Evolutionary conservation across 1,284 basidiomycete genomes (phyloP).

Genomic region (Leucoagaricus sp.): DNA sequence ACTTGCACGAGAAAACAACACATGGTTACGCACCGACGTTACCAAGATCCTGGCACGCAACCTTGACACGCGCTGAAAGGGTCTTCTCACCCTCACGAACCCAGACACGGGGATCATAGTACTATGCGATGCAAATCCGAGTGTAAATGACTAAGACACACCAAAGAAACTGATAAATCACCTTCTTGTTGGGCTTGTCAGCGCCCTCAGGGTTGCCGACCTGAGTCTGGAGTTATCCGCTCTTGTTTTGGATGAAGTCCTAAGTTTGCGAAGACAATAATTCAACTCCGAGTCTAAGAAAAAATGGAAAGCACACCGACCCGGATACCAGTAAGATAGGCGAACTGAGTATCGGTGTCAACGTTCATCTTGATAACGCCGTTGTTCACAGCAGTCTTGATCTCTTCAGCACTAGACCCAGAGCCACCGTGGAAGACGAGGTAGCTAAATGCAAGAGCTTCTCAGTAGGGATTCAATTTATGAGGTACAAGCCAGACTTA

Average conservation of each 20-base stretch:
- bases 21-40: constrained; percentile 51
- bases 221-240: constrained; percentile 84
- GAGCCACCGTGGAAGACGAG: constrained; percentile 99
- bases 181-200: constrained; percentile 99
- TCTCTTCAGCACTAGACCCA: constrained; percentile 96
- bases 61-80: constrained; percentile 83
- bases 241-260: constrained; percentile 85
- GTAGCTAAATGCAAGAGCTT: constrained; percentile 56
- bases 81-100: constrained; percentile 99
- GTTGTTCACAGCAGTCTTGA: constrained; percentile 87
- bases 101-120: constrained; percentile 96
- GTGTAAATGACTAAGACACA: background rate
- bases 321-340: constrained; percentile 89
- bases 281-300: background rate
- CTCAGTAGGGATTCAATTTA: background rate
- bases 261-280: constrained; percentile 26
- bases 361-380: constrained; percentile 99
- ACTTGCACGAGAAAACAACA: too few species aligned
- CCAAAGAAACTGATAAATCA: constrained; percentile 25
- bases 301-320: constrained; percentile 38
- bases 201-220: constrained; percentile 93
- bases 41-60: constrained; percentile 89
- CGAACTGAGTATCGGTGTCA: constrained; percentile 93
- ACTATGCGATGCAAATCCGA: constrained; percentile 43
- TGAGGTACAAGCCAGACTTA: constrained; percentile 39